Percentiles rank a stretch among this genome's conserved stretches.
phyloP scores from a whole-genome alignment of 352 stramenopile species.

The Phytopythium kandeliae region DNA sequence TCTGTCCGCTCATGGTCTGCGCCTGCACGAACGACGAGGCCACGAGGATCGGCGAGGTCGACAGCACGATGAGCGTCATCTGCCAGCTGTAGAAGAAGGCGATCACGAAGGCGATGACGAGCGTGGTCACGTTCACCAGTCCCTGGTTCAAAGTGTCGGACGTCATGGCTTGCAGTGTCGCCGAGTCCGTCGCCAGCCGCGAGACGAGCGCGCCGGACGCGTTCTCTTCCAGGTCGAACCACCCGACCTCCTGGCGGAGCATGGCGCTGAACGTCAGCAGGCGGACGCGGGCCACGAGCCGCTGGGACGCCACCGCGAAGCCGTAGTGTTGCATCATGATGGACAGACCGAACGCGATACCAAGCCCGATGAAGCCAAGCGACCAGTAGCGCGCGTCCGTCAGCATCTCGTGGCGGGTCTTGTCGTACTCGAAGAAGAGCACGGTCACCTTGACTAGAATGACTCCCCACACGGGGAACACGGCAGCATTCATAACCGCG shows the following conservation, averaged over 20 bases:
- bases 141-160: slow-evolving; percentile 24
- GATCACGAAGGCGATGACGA: slow-evolving; percentile 22
- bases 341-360: slow-evolving; percentile 18
- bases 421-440: slow-evolving; percentile 26
- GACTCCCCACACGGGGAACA: slow-evolving; percentile 38
- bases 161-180: slow-evolving; percentile 43
- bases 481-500: slow-evolving; percentile 19
- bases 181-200: slow-evolving; percentile 50
- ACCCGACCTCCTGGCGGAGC: slow-evolving; percentile 56
- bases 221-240: slow-evolving; percentile 59
- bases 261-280: slow-evolving; percentile 29
- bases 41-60: slow-evolving; percentile 17
- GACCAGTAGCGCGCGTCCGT: slow-evolving; percentile 19
- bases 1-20: slow-evolving; percentile 12
- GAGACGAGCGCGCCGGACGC: slow-evolving; percentile 43
- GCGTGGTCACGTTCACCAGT: slow-evolving; percentile 21
- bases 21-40: slow-evolving; percentile 12
- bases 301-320: slow-evolving; percentile 30
- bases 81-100: slow-evolving; percentile 35
- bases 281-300: slow-evolving; percentile 30
- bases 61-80: slow-evolving; percentile 31
- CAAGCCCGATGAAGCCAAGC: slow-evolving; percentile 24
- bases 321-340: slow-evolving; percentile 23
- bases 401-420: slow-evolving; percentile 19
- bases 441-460: slow-evolving; percentile 32